Base-by-base conservation (phyloP, 768 basidiomycete species). In the Chalciporus piperatus region DNA sequence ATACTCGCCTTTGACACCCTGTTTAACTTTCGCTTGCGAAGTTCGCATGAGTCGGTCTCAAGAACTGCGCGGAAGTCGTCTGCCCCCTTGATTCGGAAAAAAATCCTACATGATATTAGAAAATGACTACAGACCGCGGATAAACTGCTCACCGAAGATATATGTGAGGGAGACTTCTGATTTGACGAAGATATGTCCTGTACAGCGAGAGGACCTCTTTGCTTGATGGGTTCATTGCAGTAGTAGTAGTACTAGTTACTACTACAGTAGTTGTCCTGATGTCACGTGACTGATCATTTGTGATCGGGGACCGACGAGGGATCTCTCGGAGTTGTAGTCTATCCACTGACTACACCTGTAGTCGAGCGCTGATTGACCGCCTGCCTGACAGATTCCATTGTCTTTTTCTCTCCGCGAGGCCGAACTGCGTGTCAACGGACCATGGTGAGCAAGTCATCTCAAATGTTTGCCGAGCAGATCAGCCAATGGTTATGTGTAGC, bases 31-130 rank as follows among this genome's bases (percentile, higher is more conserved):
- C 57, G 64, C 30, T 56, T 52, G 30, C 69, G 72, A 20, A 76
- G 63, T 41, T 49, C 53, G 14, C 56, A 45, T 12, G 64, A 61
- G n/a, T 62, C 58, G 14, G 76, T 70, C 19, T 63, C 51, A 32
- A 78, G 45, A n/a, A 81, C 62, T 13, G 74, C 70, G n/a, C 76
- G 76, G 39, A 84, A 70, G 64, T 83, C 85, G 61, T 86, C 80
- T 27, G 71, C 71, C 22, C 74, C 75, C 58, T 82, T 83, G 47
- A 86, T 62, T 52, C 74, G 76, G 67, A 81, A 89, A 65, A 89
- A 88, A 45, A 77, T 77, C 25, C 87, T 89, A 61, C 3, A 33
- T 30, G 3, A 11, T 1, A 39, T 60, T 28, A 58, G 56, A 42
- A 45, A 33, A 41, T 12, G 8, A 20, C 22, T 9, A 14, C 19